A percentile compares a stretch with the other conserved stretches of the same genome.
Evolutionary conservation across 257 asterid genomes (phyloP).

Genomic region (Lavandula angustifolia): DNA sequence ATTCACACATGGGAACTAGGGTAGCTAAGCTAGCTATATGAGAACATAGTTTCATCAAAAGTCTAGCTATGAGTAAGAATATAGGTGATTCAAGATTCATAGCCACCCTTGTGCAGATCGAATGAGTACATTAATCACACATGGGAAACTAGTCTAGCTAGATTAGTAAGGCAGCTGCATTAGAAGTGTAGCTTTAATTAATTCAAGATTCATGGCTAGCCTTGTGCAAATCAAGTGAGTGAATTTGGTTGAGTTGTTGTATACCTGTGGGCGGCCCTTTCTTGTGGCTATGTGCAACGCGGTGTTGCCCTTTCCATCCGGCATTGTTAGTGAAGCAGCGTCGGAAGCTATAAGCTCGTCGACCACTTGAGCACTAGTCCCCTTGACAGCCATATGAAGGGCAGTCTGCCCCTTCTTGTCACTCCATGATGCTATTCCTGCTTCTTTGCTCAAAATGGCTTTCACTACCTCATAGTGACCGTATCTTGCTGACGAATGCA

Average conservation of each 20-base stretch:
- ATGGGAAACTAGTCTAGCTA: not conserved
- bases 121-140: too few species aligned
- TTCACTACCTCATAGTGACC: conserved; percentile 67
- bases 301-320: conserved; percentile 69
- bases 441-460: conserved; percentile 62
- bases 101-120: too few species aligned
- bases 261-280: conserved; percentile 65
- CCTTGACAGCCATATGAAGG: conserved; percentile 85
- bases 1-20: too few species aligned
- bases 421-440: conserved; percentile 51
- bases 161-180: too few species aligned
- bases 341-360: conserved; percentile 53
- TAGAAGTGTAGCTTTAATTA: not conserved
- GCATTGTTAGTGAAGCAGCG: conserved; percentile 39
- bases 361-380: conserved; percentile 49
- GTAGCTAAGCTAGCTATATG: too few species aligned
- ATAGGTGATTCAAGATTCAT: too few species aligned
- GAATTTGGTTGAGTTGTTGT: not conserved
- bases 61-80: too few species aligned
- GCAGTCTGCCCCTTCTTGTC: conserved; percentile 89
- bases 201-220: conserved; percentile 4
- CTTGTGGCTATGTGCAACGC: conserved; percentile 71
- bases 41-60: too few species aligned
- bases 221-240: not conserved
- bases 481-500: conserved; percentile 73